phyloP scores from a whole-genome alignment of 1,284 basidiomycete genomes.

The Ceratobasidium sp. region DNA sequence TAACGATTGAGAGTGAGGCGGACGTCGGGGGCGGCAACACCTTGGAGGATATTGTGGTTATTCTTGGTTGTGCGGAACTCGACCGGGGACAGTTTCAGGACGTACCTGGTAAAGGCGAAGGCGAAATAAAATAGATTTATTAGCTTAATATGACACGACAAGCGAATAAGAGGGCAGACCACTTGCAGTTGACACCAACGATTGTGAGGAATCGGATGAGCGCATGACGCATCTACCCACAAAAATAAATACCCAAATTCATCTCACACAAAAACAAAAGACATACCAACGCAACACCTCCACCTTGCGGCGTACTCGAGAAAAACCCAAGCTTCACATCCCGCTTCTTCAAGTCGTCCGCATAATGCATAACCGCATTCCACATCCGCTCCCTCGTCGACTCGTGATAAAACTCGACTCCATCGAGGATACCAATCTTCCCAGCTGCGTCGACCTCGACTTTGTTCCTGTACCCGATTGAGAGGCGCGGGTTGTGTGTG shows the following conservation, averaged over 20 bases:
- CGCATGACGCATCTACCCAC: constrained; percentile 85
- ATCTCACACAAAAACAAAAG: not conserved
- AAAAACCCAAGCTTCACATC: constrained; percentile 90
- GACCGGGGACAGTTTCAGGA: constrained; percentile 85
- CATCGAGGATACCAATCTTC: constrained; percentile 83
- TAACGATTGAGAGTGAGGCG: constrained; percentile 81
- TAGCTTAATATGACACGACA: not conserved
- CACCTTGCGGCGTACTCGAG: constrained; percentile 90
- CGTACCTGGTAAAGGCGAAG: constrained; percentile 72
- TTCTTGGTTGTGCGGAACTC: constrained; percentile 93
- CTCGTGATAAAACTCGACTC: constrained; percentile 76
- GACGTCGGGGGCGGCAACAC: constrained; percentile 80
- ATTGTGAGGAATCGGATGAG: constrained; percentile 83
- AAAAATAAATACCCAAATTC: constrained; percentile 48
- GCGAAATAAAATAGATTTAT: too few species aligned
- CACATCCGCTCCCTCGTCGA: constrained; percentile 78
- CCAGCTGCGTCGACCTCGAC: constrained; percentile 83
- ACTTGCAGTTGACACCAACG: constrained; percentile 83
- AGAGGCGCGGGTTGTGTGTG: constrained; percentile 76
- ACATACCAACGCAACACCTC: constrained; percentile 87
- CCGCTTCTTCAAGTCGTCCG: constrained; percentile 83
- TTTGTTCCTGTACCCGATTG: constrained; percentile 82
- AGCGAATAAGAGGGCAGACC: constrained; percentile 61
- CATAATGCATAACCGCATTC: constrained; percentile 81
- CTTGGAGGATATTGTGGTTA: constrained; percentile 90